A percentile compares a stretch with the other conserved stretches of the same genome.
Conservation (phyloP, 176 grass and related monocot genomes). For the Puccinellia tenuiflora region DNA sequence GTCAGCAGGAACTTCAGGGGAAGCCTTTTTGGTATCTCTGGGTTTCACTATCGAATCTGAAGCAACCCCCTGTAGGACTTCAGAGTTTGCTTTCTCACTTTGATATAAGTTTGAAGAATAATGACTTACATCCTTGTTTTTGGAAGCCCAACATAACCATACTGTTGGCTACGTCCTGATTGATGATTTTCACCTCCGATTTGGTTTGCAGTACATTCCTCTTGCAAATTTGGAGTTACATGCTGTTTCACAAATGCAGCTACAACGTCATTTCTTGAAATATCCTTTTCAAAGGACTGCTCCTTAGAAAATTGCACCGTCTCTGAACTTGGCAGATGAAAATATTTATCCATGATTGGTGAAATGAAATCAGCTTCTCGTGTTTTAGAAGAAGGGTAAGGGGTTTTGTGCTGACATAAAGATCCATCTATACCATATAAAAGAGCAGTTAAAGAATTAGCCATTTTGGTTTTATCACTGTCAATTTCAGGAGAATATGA, state of each 20-base stretch:
- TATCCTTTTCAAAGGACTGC: conserved; percentile 3
- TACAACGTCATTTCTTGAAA: conserved; percentile 11
- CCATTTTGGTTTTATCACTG: conserved; percentile 22
- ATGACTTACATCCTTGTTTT: not conserved
- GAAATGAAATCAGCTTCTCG: conserved; percentile 18
- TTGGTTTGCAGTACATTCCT: conserved; percentile 17
- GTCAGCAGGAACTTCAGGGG: conserved; percentile 10
- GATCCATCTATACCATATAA: conserved; percentile 10
- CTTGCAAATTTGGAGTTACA: conserved; percentile 5
- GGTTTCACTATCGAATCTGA: conserved; percentile 17
- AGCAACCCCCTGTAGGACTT: not conserved
- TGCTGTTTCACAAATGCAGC: conserved; percentile 18
- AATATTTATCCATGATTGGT: conserved; percentile 16
- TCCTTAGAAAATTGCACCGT: conserved; percentile 3
- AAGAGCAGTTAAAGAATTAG: conserved; percentile 3
- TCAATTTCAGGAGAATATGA: conserved; percentile 25
- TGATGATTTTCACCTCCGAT: conserved; percentile 9
- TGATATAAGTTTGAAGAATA: conserved; percentile 13
- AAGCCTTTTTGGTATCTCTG: conserved; percentile 17
- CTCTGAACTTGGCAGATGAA: conserved; percentile 27
- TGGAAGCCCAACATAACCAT: conserved; percentile 1
- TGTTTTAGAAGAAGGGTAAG: not conserved
- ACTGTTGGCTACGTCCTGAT: conserved; percentile 11
- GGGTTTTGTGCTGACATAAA: conserved; percentile 15
- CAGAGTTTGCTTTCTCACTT: conserved; percentile 5